Evolutionary conservation across 352 stramenopile species (phyloP).

Genomic region (Phytophthora pistaciae): DNA sequence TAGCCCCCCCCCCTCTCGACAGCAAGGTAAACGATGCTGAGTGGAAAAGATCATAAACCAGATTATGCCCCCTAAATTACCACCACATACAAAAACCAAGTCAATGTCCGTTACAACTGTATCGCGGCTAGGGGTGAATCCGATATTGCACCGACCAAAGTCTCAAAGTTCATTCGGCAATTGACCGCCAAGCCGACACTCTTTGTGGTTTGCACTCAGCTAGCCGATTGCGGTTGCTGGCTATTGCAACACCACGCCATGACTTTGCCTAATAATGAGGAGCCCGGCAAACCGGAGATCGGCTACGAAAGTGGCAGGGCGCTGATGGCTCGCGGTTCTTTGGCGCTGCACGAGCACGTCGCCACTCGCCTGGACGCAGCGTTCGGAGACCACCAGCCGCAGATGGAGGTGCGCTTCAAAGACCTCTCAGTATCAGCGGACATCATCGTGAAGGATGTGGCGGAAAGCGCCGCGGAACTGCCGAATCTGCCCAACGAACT

Average conservation of each 20-base stretch:
- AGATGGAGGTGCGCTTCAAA: constrained; percentile 55
- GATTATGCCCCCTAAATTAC: constrained; percentile 15
- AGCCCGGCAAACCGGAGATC: constrained; percentile 20
- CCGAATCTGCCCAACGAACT: constrained; percentile 43
- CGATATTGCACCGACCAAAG: background rate
- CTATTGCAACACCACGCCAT: background rate
- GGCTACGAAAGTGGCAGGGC: constrained; percentile 15
- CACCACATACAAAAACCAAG: constrained; percentile 24
- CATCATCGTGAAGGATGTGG: constrained; percentile 29
- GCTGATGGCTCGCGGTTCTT: constrained; percentile 35
- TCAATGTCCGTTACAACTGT: constrained; percentile 14
- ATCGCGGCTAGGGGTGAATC: background rate
- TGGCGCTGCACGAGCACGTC: constrained; percentile 42
- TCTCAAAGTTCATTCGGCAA: constrained; percentile 20
- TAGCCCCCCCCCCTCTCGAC: no score
- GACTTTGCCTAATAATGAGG: constrained; percentile 7
- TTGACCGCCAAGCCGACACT: constrained; percentile 2
- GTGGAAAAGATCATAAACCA: constrained; percentile 8
- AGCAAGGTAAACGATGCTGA: background rate
- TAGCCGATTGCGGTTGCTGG: background rate
- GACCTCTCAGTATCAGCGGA: constrained; percentile 43
- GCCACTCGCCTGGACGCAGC: constrained; percentile 33
- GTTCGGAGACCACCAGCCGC: constrained; percentile 36
- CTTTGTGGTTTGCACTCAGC: background rate
- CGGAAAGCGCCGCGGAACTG: constrained; percentile 26